A percentile compares a stretch with the other conserved stretches of the same genome.
Conservation (phyloP, 805 yeast genomes). For the Yamadazyma kitorensis region DNA sequence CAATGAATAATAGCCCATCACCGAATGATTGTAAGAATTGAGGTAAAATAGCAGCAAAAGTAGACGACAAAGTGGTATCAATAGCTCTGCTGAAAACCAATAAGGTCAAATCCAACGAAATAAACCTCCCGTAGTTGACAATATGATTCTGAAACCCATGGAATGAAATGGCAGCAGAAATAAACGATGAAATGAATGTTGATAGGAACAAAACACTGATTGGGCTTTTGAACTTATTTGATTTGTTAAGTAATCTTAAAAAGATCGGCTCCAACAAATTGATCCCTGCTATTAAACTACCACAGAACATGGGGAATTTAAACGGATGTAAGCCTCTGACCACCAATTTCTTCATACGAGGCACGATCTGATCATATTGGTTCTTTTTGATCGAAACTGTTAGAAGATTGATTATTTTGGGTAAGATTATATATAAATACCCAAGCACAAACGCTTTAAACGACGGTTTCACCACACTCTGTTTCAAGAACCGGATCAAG, state of each 20-base stretch:
- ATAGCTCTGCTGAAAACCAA: conserved; percentile 34
- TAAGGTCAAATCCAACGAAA: conserved; percentile 35
- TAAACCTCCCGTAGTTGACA: conserved; percentile 25
- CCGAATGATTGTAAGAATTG: conserved; percentile 13
- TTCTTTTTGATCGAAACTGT: conserved; percentile 15
- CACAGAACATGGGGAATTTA: conserved; percentile 36
- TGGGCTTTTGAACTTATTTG: conserved; percentile 4
- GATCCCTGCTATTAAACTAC: conserved; percentile 28
- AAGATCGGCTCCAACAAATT: conserved; percentile 28
- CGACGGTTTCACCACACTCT: conserved; percentile 23
- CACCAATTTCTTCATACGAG: conserved; percentile 18
- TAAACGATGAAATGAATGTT: conserved; percentile 27
- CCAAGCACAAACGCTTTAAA: conserved; percentile 32
- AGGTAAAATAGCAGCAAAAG: conserved; percentile 21
- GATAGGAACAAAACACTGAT: conserved; percentile 15
- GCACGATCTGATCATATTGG: conserved; percentile 13
- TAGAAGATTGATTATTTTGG: conserved; percentile 21
- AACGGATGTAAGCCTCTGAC: conserved; percentile 24
- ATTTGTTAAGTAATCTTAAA: conserved; percentile 8
- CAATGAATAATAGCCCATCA: conserved; percentile 29
- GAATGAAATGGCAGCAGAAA: conserved; percentile 26
- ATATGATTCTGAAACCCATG: conserved; percentile 32
- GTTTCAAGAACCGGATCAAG: conserved; percentile 7
- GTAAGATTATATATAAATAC: conserved; percentile 32
- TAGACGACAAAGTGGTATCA: conserved; percentile 29